These are phyloP conservation scores for Penicillium paradoxum DNA, from an alignment of 495 filamentous ascomycete genomes.

Conservation along the genomic window DNA sequence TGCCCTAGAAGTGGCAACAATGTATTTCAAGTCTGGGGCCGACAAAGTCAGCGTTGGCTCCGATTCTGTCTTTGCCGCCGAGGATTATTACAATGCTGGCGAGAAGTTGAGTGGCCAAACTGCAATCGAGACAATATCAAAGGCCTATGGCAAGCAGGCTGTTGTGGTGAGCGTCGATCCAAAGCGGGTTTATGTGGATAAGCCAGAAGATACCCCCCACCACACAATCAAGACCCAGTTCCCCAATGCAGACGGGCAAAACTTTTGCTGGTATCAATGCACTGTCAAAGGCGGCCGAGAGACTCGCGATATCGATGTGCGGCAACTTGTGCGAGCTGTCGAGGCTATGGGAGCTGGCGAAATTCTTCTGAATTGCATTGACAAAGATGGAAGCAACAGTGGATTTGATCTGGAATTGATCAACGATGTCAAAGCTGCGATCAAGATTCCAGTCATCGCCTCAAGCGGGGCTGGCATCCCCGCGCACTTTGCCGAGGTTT, in stretches of 20 bases:
- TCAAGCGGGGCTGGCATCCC: slow-evolving; percentile 91
- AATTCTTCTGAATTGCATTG: slow-evolving; percentile 94
- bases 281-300: slow-evolving; percentile 94
- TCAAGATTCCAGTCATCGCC: slow-evolving; percentile 92
- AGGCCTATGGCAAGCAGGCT: slow-evolving; percentile 92
- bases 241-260: slow-evolving; percentile 70
- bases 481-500: slow-evolving; percentile 86
- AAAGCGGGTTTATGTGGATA: slow-evolving; percentile 78
- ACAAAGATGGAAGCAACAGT: slow-evolving; percentile 91
- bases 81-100: slow-evolving; percentile 72
- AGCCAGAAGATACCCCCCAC: slow-evolving; percentile 67
- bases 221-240: slow-evolving; percentile 67
- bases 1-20: slow-evolving; percentile 85
- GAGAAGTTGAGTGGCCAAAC: slow-evolving; percentile 70
- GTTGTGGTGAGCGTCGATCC: slow-evolving; percentile 96
- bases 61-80: slow-evolving; percentile 87
- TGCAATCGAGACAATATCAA: slow-evolving; percentile 89
- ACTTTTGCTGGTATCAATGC: slow-evolving; percentile 94
- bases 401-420: slow-evolving; percentile 95
- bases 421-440: slow-evolving; percentile 71
- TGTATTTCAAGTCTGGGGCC: slow-evolving; percentile 98
- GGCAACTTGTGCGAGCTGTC: slow-evolving; percentile 79
- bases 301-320: slow-evolving; percentile 82
- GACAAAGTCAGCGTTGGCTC: slow-evolving; percentile 98
- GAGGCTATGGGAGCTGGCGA: slow-evolving; percentile 96